These are phyloP conservation scores for Nasturtium officinale DNA, from an alignment of 345 rosid genomes.

Conservation along the genomic window DNA sequence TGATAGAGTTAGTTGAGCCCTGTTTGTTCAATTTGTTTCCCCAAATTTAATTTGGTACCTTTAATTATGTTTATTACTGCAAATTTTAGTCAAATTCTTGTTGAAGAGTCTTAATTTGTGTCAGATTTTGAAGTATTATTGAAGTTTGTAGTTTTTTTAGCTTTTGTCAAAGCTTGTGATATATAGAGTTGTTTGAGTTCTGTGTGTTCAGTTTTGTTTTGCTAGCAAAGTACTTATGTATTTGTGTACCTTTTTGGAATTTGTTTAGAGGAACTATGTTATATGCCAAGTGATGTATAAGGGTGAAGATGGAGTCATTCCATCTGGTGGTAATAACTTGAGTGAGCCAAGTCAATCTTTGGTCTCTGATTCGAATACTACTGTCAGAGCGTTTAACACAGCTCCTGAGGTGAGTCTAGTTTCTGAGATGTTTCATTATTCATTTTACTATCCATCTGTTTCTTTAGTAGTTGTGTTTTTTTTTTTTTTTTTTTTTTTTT, in stretches of 20 bases:
- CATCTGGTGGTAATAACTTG: background rate
- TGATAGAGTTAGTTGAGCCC: background rate
- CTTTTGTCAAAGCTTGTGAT: too few relatives aligned
- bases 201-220: too few relatives aligned
- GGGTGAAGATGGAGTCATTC: constrained; percentile 22
- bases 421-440: background rate
- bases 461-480: background rate
- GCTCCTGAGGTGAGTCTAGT: constrained; percentile 10
- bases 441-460: background rate
- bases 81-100: too few relatives aligned
- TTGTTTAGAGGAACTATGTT: constrained; percentile 21
- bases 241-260: background rate
- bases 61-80: too few relatives aligned
- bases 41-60: too few relatives aligned
- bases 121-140: too few relatives aligned
- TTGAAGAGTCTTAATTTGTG: too few relatives aligned
- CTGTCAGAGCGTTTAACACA: background rate
- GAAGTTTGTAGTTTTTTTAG: too few relatives aligned
- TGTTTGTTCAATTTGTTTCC: background rate
- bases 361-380: background rate
- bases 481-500: too few relatives aligned
- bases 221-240: background rate
- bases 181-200: too few relatives aligned
- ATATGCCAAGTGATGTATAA: constrained; percentile 29
- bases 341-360: constrained; percentile 23